Evolutionary conservation across 148 eudicot genomes (phyloP), one percentile per base, ranked within the genome.

Genomic region (Dianthus caryophyllus): DNA sequence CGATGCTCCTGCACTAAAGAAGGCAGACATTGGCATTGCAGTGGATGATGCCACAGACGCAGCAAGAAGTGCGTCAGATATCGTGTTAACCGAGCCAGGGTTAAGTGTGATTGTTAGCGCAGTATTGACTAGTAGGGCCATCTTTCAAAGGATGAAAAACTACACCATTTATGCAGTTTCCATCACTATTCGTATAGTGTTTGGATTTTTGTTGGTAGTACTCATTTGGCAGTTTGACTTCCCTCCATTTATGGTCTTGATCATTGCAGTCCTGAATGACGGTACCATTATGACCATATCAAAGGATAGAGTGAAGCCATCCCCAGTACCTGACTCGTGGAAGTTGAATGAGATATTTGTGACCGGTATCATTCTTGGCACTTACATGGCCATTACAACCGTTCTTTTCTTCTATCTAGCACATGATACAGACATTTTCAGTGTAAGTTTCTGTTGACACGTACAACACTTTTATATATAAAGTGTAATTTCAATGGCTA

Each of bases 271-370:
- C 69, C 79, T 93, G 7, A 93, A 93, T 36, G 98, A 93, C 21
- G 96, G 98, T 6, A 93, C 96, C 72, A 92, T 92, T 73, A 92
- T 92, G 98, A 92, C 96, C 65, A 92, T 92, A 54, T 89, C 98
- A 0, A 93, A 87, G 73, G 98, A 93, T 51, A 82, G 96, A 53
- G 96, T 93, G 49, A 93, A 89, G 80, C 96, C 98, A 10, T 93
- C 98, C 36, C 98, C 98, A 0, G 61, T 87, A 58, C 98, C 98
- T 0, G 96, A 93, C 70, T 84, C 96, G 2, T 93, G 98, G 98
- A 93, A 89, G 82, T 89, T 93, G 69, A 84, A 83, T 66, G 98
- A 93, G 70, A 93, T 93, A 61, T 93, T 93, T 6, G 81, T 82
- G 63, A 93, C 91, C 0, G 98, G 98, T 1, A 68, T 85, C 68